Conservation (phyloP, 495 filamentous ascomycete species). For the Hyaloscypha variabilis region DNA sequence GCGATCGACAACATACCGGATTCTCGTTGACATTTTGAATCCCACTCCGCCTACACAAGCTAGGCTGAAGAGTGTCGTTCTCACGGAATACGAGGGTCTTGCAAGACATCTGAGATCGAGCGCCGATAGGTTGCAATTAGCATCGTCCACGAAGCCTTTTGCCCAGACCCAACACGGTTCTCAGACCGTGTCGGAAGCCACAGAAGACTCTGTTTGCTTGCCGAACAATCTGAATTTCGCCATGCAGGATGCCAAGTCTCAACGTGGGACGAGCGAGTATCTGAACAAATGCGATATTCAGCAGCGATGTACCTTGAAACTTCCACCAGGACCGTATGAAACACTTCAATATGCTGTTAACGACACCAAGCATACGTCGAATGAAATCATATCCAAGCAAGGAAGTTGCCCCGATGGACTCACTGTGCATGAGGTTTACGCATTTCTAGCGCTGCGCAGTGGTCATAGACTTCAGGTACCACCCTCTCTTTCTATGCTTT, state of each 20-base stretch:
- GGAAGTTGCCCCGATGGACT: constrained; percentile 35
- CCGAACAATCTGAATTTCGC: constrained; percentile 41
- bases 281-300: too few species aligned
- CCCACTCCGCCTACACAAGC: neutral
- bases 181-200: constrained; percentile 30
- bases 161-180: constrained; percentile 40
- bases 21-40: constrained; percentile 47
- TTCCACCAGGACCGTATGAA: too few species aligned
- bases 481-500: too few species aligned
- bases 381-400: constrained; percentile 32
- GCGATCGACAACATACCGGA: constrained; percentile 51
- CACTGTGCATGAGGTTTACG: constrained; percentile 41
- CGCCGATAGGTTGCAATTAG: constrained; percentile 32
- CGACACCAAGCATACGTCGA: constrained; percentile 34
- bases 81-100: too few species aligned
- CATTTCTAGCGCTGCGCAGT: constrained; percentile 39
- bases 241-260: too few species aligned
- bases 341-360: too few species aligned
- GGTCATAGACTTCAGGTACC: constrained; percentile 39
- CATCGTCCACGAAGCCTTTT: constrained; percentile 34
- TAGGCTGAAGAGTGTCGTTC: too few species aligned
- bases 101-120: too few species aligned
- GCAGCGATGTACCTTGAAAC: too few species aligned
- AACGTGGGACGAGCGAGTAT: too few species aligned
- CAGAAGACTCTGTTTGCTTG: constrained; percentile 43